Evolutionary conservation across 805 yeast genomes (phyloP).

Genomic region (Candida pseudoglaebosa): DNA sequence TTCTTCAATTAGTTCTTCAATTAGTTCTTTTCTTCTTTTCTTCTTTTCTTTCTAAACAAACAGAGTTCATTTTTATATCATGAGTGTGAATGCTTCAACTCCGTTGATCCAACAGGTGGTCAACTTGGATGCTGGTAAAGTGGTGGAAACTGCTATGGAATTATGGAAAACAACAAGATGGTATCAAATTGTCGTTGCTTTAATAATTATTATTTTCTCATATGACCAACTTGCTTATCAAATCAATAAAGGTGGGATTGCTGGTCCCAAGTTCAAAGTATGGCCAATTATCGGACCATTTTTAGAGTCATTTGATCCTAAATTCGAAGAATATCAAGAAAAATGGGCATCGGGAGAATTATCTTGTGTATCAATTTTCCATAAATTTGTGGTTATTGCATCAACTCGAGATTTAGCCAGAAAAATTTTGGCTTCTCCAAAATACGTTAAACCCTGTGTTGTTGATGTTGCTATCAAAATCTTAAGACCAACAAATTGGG

Average conservation of each 20-base stretch:
- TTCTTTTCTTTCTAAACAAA: not conserved
- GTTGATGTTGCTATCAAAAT: constrained; percentile 96
- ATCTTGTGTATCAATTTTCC: constrained; percentile 96
- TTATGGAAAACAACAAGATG: constrained; percentile 38
- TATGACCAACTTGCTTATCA: constrained; percentile 81
- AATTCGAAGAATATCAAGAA: constrained; percentile 86
- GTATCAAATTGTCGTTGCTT: constrained; percentile 48
- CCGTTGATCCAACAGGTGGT: constrained; percentile 2
- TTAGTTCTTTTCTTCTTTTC: too few relatives aligned
- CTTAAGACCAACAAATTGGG: constrained; percentile 96
- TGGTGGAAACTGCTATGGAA: constrained; percentile 11
- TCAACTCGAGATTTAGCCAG: constrained; percentile 84
- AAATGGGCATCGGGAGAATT: constrained; percentile 95
- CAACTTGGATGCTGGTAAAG: not conserved
- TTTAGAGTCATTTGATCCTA: constrained; percentile 89
- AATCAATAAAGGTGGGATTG: constrained; percentile 78
- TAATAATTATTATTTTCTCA: constrained; percentile 45
- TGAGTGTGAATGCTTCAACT: constrained; percentile 1
- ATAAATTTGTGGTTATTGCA: constrained; percentile 94
- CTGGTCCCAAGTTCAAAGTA: constrained; percentile 81
- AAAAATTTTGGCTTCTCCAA: constrained; percentile 79
- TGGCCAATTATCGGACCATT: constrained; percentile 98
- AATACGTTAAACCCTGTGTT: constrained; percentile 93
- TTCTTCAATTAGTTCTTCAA: too few relatives aligned
- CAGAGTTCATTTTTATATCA: not conserved